These are phyloP conservation scores for Alopecurus myosuroides DNA, from an alignment of 176 grass and related monocot genomes.

Conservation along the genomic window DNA sequence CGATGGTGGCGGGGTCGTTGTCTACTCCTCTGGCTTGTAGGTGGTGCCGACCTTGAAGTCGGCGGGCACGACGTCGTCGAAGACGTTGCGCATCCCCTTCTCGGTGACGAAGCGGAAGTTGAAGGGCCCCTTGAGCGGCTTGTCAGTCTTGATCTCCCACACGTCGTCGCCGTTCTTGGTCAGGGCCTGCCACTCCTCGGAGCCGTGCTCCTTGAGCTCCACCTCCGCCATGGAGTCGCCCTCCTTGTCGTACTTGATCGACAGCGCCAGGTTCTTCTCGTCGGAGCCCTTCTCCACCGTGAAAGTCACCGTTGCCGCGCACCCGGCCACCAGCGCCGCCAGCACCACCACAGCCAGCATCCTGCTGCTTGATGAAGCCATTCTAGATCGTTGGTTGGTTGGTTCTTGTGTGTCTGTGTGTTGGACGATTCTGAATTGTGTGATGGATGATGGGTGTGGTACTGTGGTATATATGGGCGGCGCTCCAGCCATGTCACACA, in stretches of 20 bases:
- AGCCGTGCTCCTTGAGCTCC: neutral
- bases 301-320: neutral
- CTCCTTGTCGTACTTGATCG: neutral
- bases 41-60: neutral
- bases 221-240: neutral
- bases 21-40: neutral
- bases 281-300: constrained; percentile 7
- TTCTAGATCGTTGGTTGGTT: neutral
- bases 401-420: neutral
- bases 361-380: neutral
- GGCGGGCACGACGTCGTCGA: neutral
- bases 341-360: neutral
- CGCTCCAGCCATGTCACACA: neutral
- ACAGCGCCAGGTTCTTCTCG: neutral
- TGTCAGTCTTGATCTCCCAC: neutral
- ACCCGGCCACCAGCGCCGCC: neutral
- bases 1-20: neutral
- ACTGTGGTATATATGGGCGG: neutral
- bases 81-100: neutral
- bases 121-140: neutral
- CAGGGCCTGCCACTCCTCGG: neutral
- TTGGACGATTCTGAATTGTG: neutral
- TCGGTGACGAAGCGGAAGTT: neutral
- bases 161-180: neutral
- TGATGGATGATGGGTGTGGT: neutral